These are phyloP conservation scores for Biscogniauxia marginata DNA, from an alignment of 2,329 filamentous ascomycete genomes.

Conservation along the genomic window DNA sequence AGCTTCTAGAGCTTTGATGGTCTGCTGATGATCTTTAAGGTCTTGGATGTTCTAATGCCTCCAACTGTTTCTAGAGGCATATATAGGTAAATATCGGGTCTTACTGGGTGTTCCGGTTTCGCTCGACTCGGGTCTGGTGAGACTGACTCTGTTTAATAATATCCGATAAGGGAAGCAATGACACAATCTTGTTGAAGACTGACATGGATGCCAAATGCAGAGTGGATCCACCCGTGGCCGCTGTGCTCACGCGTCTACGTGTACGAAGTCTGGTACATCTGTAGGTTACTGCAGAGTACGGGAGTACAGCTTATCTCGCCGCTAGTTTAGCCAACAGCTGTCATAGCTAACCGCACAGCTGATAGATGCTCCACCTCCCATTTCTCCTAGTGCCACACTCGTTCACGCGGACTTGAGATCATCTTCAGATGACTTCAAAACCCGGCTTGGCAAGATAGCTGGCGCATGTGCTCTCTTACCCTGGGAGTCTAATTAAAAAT, in stretches of 20 bases:
- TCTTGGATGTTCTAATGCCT: not conserved
- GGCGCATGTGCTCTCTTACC: not conserved
- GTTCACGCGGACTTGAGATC: not conserved
- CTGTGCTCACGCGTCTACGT: not conserved
- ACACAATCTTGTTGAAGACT: not conserved
- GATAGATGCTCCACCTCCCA: not conserved
- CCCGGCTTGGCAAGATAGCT: not conserved
- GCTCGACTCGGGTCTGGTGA: not conserved
- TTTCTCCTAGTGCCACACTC: not conserved
- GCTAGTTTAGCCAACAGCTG: not conserved
- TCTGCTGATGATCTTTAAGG: not conserved
- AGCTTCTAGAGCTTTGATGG: not conserved
- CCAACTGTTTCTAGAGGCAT: not conserved
- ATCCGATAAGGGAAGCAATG: not conserved
- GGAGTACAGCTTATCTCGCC: not conserved
- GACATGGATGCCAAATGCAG: not conserved
- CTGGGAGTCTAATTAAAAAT: not conserved
- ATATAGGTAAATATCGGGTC: not conserved
- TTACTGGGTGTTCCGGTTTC: not conserved
- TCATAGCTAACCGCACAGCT: not conserved
- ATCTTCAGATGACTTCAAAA: not conserved
- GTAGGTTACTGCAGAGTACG: not conserved
- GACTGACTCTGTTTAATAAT: not conserved
- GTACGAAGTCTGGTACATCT: not conserved
- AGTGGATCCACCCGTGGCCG: not conserved